These are phyloP conservation scores for Purpureocillium takamizusanense DNA, from an alignment of 2,329 filamentous ascomycete species.

Conservation along the genomic window DNA sequence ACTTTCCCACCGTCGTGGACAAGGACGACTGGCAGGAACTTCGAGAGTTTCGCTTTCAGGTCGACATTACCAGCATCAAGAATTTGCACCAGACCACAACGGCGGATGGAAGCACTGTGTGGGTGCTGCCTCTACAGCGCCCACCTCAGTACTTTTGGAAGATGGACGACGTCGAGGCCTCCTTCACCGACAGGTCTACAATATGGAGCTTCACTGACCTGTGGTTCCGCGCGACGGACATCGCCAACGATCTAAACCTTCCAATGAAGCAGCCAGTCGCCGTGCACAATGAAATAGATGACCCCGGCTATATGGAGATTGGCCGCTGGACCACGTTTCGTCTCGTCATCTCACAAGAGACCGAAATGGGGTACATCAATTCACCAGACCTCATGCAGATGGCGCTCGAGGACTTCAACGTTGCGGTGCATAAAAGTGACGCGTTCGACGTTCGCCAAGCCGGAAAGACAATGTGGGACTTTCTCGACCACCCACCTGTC, in stretches of 20 bases:
- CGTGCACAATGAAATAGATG: constrained; percentile 24
- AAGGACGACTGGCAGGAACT: constrained; percentile 5
- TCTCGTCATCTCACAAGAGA: constrained; percentile 26
- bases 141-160: constrained; percentile 41
- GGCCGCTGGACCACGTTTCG: constrained; percentile 50
- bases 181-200: constrained; percentile 20
- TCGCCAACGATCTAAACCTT: constrained; percentile 25
- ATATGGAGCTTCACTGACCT: constrained; percentile 31
- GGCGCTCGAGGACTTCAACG: constrained; percentile 64
- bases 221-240: constrained; percentile 41
- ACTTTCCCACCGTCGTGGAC: constrained; percentile 17
- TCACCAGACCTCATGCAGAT: constrained; percentile 33
- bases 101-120: constrained; percentile 19
- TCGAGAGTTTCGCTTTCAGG: constrained; percentile 28
- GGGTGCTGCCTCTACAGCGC: constrained; percentile 38
- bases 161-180: constrained; percentile 17
- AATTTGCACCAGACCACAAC: constrained; percentile 24
- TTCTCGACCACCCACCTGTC: constrained; percentile 16
- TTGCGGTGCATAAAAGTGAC: constrained; percentile 36
- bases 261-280: constrained; percentile 26
- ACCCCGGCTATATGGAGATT: constrained; percentile 34
- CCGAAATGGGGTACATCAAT: constrained; percentile 13
- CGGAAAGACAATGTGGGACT: constrained; percentile 18
- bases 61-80: constrained; percentile 37
- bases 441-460: constrained; percentile 29